phyloP scores from a whole-genome alignment of 805 yeast genomes.

The Candida coleopterorum region DNA sequence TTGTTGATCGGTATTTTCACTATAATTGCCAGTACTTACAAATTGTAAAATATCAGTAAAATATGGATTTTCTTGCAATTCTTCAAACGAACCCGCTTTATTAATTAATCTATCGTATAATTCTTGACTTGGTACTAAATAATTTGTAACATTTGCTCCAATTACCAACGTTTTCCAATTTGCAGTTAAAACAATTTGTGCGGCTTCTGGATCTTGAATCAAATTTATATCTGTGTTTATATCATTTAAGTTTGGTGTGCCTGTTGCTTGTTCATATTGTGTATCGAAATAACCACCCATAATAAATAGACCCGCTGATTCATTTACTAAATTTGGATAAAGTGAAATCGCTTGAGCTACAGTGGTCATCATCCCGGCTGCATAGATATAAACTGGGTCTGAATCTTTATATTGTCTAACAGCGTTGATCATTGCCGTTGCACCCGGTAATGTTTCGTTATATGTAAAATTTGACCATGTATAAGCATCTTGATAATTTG shows the following conservation, averaged over 20 bases:
- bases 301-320: conserved; percentile 35
- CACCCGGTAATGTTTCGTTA: conserved; percentile 28
- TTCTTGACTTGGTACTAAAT: conserved; percentile 34
- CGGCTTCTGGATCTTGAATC: conserved; percentile 43
- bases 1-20: conserved; percentile 22
- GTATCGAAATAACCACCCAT: conserved; percentile 44
- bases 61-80: conserved; percentile 23
- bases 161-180: conserved; percentile 34
- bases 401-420: conserved; percentile 34
- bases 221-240: conserved; percentile 41
- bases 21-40: conserved; percentile 31
- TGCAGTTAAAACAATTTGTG: conserved; percentile 38
- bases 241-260: conserved; percentile 20
- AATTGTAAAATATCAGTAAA: conserved; percentile 22
- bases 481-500: conserved; percentile 26
- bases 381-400: conserved; percentile 27
- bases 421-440: conserved; percentile 36
- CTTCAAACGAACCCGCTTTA: conserved; percentile 29
- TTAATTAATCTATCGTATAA: conserved; percentile 29
- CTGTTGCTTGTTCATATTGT: conserved; percentile 33
- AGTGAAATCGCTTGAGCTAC: conserved; percentile 41
- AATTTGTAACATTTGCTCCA: conserved; percentile 41
- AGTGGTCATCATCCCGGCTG: conserved; percentile 41
- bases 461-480: conserved; percentile 27
- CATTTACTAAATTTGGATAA: conserved; percentile 35